Evolutionary conservation across 2,329 filamentous ascomycete species (phyloP).

Genomic region (Westerdykella sp.): DNA sequence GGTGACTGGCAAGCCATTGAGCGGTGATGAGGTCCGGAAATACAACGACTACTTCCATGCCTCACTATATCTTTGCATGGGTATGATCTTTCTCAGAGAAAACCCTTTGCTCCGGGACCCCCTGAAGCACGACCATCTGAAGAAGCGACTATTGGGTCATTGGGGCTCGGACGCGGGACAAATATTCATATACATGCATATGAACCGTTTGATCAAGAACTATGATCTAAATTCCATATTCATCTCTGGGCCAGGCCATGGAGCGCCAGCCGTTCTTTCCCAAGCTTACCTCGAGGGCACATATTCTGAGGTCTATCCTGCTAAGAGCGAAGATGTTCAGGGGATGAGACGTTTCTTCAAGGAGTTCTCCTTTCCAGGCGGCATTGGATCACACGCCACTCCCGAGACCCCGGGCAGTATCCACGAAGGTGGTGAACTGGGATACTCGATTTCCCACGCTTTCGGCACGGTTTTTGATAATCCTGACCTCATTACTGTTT

Average conservation of each 20-base stretch:
- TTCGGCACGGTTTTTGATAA: constrained; percentile 73
- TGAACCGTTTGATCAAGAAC: constrained; percentile 77
- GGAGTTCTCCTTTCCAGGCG: constrained; percentile 74
- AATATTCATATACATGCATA: constrained; percentile 75
- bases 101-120: constrained; percentile 68
- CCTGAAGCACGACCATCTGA: constrained; percentile 63
- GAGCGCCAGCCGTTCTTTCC: constrained; percentile 68
- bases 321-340: constrained; percentile 61
- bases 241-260: constrained; percentile 70
- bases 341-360: constrained; percentile 75
- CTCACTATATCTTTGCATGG: constrained; percentile 67
- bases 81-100: constrained; percentile 72
- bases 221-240: constrained; percentile 68
- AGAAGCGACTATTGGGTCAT: constrained; percentile 67
- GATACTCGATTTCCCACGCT: constrained; percentile 74
- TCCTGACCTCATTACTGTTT: constrained; percentile 66
- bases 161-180: constrained; percentile 78
- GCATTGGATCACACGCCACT: constrained; percentile 70
- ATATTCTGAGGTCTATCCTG: constrained; percentile 71
- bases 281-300: constrained; percentile 73
- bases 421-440: constrained; percentile 74
- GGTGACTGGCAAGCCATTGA: constrained; percentile 54
- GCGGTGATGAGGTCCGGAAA: constrained; percentile 59
- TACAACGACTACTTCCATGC: constrained; percentile 69
- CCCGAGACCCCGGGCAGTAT: constrained; percentile 72